Evolutionary conservation across 148 eudicot species (phyloP).

Genomic region (Cornus florida): DNA sequence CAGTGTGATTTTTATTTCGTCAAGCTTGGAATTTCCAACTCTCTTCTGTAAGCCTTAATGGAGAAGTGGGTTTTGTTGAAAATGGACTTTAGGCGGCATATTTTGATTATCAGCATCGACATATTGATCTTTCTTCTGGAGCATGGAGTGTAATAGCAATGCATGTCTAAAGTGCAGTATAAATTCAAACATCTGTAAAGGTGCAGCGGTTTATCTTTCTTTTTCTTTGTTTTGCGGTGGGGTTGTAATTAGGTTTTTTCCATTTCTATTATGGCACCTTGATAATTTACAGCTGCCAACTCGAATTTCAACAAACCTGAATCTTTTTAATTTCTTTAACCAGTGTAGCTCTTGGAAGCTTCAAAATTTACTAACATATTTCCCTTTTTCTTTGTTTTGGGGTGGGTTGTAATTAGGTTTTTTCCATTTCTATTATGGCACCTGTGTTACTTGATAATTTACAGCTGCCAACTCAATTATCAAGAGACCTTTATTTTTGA

Average conservation of each 20-base stretch:
- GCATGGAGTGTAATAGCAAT: not conserved
- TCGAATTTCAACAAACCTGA: no score
- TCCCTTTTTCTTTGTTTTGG: not conserved
- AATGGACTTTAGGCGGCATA: not conserved
- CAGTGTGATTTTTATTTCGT: conserved; percentile 1
- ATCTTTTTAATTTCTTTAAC: no score
- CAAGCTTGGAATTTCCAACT: not conserved
- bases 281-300: no score
- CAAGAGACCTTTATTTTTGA: no score
- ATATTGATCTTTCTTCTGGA: not conserved
- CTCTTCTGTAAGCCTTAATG: not conserved
- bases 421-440: no score
- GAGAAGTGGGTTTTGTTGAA: not conserved
- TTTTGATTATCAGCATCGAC: not conserved
- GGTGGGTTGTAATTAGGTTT: not conserved
- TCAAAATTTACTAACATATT: no score
- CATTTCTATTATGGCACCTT: no score
- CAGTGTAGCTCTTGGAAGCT: no score
- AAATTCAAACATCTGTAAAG: not conserved
- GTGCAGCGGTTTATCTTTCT: not conserved
- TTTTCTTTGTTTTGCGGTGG: not conserved
- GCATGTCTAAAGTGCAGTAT: not conserved
- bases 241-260: not conserved
- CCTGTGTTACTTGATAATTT: no score
- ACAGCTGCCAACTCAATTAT: no score